Percentiles rank a stretch among this genome's conserved stretches.
Evolutionary conservation across 371 early-diverging fungal genomes (phyloP).

Genomic region (Mortierella sp.): DNA sequence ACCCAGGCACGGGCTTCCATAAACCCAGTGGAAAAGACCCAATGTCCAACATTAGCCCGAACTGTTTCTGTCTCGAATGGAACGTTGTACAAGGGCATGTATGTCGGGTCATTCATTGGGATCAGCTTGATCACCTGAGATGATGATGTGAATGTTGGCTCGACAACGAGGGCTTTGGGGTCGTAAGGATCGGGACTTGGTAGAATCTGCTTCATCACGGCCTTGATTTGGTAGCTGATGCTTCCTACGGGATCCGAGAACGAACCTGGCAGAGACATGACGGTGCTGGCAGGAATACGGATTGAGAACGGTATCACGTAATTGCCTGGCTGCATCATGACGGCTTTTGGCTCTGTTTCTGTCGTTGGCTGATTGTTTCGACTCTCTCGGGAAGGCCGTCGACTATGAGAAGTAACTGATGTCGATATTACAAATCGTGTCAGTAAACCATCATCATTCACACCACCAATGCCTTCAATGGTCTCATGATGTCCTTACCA

Average conservation of each 20-base stretch:
- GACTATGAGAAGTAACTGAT: conserved; percentile 2
- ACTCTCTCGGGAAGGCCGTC: conserved; percentile 13
- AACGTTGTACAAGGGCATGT: conserved; percentile 38
- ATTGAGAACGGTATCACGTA: conserved; percentile 54
- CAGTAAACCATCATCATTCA: background rate
- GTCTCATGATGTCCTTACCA: conserved; percentile 12
- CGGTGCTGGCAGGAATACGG: conserved; percentile 41
- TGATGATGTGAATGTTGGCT: conserved; percentile 40
- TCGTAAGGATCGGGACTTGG: conserved; percentile 40
- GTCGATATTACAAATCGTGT: too few species aligned
- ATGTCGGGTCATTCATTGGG: conserved; percentile 47
- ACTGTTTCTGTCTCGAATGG: conserved; percentile 50
- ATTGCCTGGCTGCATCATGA: conserved; percentile 51
- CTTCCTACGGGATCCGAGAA: conserved; percentile 46
- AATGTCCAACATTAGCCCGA: conserved; percentile 45
- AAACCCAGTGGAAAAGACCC: conserved; percentile 53
- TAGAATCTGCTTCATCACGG: conserved; percentile 50
- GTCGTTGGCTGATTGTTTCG: conserved; percentile 6
- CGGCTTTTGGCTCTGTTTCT: conserved; percentile 44
- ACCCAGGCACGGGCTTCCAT: conserved; percentile 51
- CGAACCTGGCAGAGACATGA: conserved; percentile 50
- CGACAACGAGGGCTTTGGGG: conserved; percentile 29
- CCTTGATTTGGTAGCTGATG: conserved; percentile 43
- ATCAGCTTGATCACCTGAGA: conserved; percentile 47
- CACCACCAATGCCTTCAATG: background rate